A percentile compares a stretch with the other conserved stretches of the same genome.
phyloP scores from a whole-genome alignment of 192 early-diverging fungal species.

The Backusella circina region DNA sequence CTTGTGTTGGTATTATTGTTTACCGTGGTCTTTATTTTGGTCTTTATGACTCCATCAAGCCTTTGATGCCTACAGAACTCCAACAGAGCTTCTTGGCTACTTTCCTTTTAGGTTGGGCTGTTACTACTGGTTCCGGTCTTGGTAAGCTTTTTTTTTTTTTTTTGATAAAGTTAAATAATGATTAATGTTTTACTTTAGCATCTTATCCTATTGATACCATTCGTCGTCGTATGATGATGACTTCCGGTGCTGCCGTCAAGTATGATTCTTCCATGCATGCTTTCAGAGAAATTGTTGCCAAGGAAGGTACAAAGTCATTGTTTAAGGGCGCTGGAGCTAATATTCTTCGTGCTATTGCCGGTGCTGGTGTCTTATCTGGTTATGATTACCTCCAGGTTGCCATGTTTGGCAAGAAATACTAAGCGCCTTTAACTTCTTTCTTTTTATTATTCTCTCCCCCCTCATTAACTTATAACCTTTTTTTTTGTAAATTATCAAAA shows the following conservation, averaged over 20 bases:
- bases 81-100: slow-evolving; percentile 39
- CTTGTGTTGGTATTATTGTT: slow-evolving; percentile 85
- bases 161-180: neutral
- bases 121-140: slow-evolving; percentile 85
- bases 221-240: slow-evolving; percentile 96
- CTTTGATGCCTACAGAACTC: slow-evolving; percentile 24
- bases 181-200: slow-evolving; percentile 31
- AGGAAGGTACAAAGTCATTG: slow-evolving; percentile 90
- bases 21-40: slow-evolving; percentile 85
- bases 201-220: slow-evolving; percentile 98
- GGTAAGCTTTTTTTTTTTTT: slow-evolving; percentile 15
- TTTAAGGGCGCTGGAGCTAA: slow-evolving; percentile 99
- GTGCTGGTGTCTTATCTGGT: slow-evolving; percentile 89
- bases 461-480: neutral
- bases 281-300: slow-evolving; percentile 83
- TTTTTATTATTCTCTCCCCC: neutral
- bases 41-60: slow-evolving; percentile 69
- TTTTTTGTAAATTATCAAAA: neutral
- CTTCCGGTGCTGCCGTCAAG: slow-evolving; percentile 86
- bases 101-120: slow-evolving; percentile 53
- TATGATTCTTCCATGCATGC: slow-evolving; percentile 85
- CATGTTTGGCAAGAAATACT: slow-evolving; percentile 31
- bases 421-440: neutral
- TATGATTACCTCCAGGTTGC: slow-evolving; percentile 56
- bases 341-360: slow-evolving; percentile 96